Evolutionary conservation across 148 eudicot species (phyloP), one percentile per base, ranked within the genome.

Genomic region (Hydrangea macrophylla): DNA sequence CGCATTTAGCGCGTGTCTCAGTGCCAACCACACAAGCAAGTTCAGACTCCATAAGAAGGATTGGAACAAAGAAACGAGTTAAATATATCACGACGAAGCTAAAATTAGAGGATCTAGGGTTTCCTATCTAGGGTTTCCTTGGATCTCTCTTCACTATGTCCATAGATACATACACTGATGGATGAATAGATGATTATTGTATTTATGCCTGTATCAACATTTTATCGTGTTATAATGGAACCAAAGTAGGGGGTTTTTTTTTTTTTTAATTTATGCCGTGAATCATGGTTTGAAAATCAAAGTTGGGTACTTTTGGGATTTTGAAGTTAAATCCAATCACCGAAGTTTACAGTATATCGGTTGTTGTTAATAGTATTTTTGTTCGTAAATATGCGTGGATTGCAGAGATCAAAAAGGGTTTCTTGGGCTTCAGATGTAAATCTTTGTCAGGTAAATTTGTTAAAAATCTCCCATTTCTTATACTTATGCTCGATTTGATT

Each of bases 391-490:
- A 89, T 89, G 95, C 79, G 83, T 70, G 83, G 86, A 70, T 72
- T 75, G 86, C 77, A 79, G 79, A 86, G 84, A 80, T 84, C 91
- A 51, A 89, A 86, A 86, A 79, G 80, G 84, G 85, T 89, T 71
- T 74, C 81, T 32, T 86, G 95, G 95, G 84, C 91, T 55, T 80
- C 89, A 39, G 89, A 86, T 75, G 82, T 70, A 56, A 82, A 80
- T 80, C 95, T 89, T 64, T 89, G 91, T 89, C 89, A 86, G 92
- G 92, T 89, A 84, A 10, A 78, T 64, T 9, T 44, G n/a, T 44
- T 67, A 12, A 54, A 65, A 73, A 42, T 28, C 31, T 50, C 51
- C 17, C 24, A 45, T 17, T 40, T 44, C 32, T 23, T 39, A 32
- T 18, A 32, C 22, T 63, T 32, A 8, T 62, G 15, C 9, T 53